These are phyloP conservation scores for Apiospora malaysiana DNA, from an alignment of 2,329 filamentous ascomycete species.

Conservation along the genomic window DNA sequence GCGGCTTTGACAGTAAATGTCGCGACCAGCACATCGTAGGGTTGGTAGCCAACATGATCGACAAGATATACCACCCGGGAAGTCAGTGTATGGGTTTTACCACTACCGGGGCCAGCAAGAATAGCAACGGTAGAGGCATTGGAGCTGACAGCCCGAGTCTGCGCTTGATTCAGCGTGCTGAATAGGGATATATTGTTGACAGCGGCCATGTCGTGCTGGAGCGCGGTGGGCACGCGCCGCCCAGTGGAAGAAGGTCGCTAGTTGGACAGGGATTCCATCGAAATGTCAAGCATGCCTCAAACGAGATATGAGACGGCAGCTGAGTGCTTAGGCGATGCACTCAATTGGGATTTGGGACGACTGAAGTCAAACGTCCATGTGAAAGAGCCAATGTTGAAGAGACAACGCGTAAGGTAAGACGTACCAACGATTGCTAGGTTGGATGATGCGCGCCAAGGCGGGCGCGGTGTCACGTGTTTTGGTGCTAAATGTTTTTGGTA, in stretches of 20 bases:
- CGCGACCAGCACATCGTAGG: conserved; percentile 90
- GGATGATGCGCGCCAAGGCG: neutral
- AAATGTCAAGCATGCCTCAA: neutral
- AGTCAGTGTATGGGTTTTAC: conserved; percentile 95
- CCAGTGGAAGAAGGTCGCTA: neutral
- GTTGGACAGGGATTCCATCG: neutral
- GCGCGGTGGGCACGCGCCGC: conserved; percentile 4
- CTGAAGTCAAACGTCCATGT: neutral
- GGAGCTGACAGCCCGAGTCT: conserved; percentile 62
- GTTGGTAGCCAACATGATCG: conserved; percentile 71
- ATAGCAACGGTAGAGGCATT: conserved; percentile 65
- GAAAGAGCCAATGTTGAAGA: neutral
- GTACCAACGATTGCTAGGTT: neutral
- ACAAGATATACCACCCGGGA: conserved; percentile 91
- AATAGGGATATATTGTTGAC: conserved; percentile 44
- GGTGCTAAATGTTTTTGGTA: neutral
- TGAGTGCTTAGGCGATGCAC: neutral
- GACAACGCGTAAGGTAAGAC: neutral
- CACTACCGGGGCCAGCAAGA: conserved; percentile 71
- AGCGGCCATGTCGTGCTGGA: conserved; percentile 25
- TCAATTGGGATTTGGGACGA: neutral
- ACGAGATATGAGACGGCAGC: neutral
- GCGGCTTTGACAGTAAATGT: conserved; percentile 98
- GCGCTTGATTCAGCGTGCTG: conserved; percentile 58
- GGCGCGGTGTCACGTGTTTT: conserved; percentile 13